Percentiles rank a stretch among this genome's conserved stretches.
Evolutionary conservation across 228 moss, liverwort and hornwort genomes (phyloP).

Genomic region (Sphagnum magellanicum): DNA sequence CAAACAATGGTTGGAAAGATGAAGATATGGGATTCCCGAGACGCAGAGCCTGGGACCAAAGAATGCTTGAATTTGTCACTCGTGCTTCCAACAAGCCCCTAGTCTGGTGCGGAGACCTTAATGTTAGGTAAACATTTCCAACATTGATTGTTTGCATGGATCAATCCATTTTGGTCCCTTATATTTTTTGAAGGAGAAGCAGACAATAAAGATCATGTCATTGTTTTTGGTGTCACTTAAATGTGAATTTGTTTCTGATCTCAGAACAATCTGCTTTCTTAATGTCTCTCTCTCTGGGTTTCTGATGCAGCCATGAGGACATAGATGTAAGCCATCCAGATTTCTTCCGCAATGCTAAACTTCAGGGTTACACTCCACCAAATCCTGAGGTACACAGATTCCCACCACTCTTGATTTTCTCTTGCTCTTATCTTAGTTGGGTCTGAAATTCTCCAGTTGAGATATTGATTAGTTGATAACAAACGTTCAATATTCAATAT

Average conservation of each 20-base stretch:
- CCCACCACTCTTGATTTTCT: background rate
- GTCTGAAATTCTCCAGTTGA: background rate
- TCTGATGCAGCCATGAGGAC: slow-evolving; percentile 54
- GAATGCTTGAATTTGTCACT: slow-evolving; percentile 53
- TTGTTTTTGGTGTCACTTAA: too few species aligned
- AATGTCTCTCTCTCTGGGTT: background rate
- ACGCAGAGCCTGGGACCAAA: slow-evolving; percentile 75
- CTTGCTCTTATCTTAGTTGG: background rate
- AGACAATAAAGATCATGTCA: too few species aligned
- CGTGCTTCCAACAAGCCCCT: slow-evolving; percentile 56
- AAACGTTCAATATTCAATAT: too few species aligned
- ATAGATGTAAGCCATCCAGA: slow-evolving; percentile 77
- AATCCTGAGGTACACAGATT: slow-evolving; percentile 46
- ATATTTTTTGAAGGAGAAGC: too few species aligned
- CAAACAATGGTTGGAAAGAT: slow-evolving; percentile 91
- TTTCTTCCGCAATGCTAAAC: slow-evolving; percentile 70
- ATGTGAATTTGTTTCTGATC: too few species aligned
- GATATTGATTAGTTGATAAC: too few species aligned
- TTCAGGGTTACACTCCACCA: slow-evolving; percentile 63
- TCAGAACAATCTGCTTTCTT: too few species aligned
- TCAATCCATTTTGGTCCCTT: too few species aligned
- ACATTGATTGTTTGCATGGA: too few species aligned
- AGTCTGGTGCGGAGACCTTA: slow-evolving; percentile 91
- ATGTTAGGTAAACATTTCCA: slow-evolving; percentile 49
- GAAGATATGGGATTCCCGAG: slow-evolving; percentile 64